A percentile compares a stretch with the other conserved stretches of the same genome.
These are phyloP conservation scores for Podospora sp. DNA, from an alignment of 495 filamentous ascomycete genomes.

Conservation along the genomic window DNA sequence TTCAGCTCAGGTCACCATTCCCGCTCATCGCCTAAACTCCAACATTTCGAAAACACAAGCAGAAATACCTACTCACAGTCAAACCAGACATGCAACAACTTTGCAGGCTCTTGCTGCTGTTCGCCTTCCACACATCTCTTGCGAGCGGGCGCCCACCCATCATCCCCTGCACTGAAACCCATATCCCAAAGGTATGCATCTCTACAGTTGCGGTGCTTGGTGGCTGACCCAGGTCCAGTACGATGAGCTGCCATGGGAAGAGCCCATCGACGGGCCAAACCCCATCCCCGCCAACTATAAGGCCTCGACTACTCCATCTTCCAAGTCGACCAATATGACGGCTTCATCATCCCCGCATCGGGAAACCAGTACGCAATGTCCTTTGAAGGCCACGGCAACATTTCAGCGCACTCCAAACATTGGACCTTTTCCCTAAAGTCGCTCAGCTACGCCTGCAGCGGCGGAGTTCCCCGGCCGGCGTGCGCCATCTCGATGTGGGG, in stretches of 20 bases:
- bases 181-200: not conserved
- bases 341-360: constrained; percentile 15
- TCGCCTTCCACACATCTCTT: not conserved
- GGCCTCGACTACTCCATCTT: constrained; percentile 19
- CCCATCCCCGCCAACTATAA: constrained; percentile 5
- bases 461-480: constrained; percentile 12
- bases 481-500: constrained; percentile 21
- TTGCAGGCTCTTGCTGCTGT: not conserved
- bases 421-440: constrained; percentile 6
- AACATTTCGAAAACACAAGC: not conserved
- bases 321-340: constrained; percentile 19
- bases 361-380: constrained; percentile 20
- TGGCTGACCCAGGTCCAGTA: constrained; percentile 5
- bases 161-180: not conserved
- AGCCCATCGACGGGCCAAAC: constrained; percentile 10
- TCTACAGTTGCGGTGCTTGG: not conserved
- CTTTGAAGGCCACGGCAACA: constrained; percentile 19
- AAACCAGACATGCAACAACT: not conserved
- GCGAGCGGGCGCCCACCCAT: not conserved
- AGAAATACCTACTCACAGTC: not conserved
- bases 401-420: not conserved
- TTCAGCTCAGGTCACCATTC: constrained; percentile 3
- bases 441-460: constrained; percentile 15
- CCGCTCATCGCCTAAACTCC: not conserved
- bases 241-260: constrained; percentile 15